Evolutionary conservation across 2,329 filamentous ascomycete genomes (phyloP).

Genomic region (Fusarium dlaminii): DNA sequence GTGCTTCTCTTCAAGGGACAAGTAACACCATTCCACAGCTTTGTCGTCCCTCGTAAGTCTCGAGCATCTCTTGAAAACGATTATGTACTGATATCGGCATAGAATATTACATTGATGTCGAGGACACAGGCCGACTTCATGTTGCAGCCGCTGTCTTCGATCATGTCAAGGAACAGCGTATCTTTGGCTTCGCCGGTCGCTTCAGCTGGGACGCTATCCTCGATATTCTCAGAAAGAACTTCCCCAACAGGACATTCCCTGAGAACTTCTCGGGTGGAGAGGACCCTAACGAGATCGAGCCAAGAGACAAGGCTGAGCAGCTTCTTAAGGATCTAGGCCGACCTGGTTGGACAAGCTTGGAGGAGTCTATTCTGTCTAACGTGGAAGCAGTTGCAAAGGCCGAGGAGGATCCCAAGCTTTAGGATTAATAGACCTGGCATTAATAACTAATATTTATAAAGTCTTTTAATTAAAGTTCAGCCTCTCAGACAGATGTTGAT

Average conservation of each 20-base stretch:
- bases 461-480: background rate
- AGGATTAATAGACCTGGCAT: background rate
- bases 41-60: background rate
- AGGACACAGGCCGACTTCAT: slow-evolving; percentile 62
- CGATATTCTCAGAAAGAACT: slow-evolving; percentile 36
- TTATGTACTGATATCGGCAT: fast-evolving
- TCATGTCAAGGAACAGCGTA: slow-evolving; percentile 56
- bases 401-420: background rate
- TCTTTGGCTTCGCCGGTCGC: slow-evolving; percentile 62
- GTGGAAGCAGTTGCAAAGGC: background rate
- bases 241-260: slow-evolving; percentile 30
- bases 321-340: slow-evolving; percentile 8
- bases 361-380: background rate
- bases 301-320: slow-evolving; percentile 21
- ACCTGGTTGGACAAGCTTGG: slow-evolving; percentile 24
- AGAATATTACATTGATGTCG: slow-evolving; percentile 58
- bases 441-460: background rate
- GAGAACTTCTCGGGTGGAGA: slow-evolving; percentile 37
- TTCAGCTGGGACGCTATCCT: slow-evolving; percentile 58
- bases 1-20: slow-evolving; percentile 36
- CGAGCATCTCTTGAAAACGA: fast-evolving
- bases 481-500: fast-evolving
- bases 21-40: background rate
- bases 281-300: slow-evolving; percentile 15
- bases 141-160: slow-evolving; percentile 60